These are phyloP conservation scores for Anthostomella pinea DNA, from an alignment of 2,329 filamentous ascomycete species.

Conservation along the genomic window DNA sequence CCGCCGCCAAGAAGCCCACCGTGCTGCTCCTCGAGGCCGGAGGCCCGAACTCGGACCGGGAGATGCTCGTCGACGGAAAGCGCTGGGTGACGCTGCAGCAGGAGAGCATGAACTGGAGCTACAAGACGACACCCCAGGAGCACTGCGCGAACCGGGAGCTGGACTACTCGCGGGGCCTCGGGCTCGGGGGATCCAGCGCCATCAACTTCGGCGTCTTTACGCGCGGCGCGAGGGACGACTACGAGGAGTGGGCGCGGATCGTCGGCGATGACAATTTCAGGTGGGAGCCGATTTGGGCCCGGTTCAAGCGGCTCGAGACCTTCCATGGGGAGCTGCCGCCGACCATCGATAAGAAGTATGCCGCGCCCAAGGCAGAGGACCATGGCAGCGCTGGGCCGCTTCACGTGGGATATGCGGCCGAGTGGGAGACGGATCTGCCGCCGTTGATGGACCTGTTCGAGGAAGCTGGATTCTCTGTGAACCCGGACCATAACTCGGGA, in stretches of 20 bases:
- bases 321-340: constrained; percentile 44
- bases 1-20: constrained; percentile 42
- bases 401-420: constrained; percentile 44
- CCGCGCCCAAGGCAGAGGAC: constrained; percentile 39
- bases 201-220: constrained; percentile 56
- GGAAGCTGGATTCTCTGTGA: constrained; percentile 45
- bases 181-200: constrained; percentile 49
- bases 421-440: constrained; percentile 48
- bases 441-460: constrained; percentile 46
- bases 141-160: constrained; percentile 42
- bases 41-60: constrained; percentile 42
- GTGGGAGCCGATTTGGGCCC: constrained; percentile 51
- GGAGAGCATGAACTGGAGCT: constrained; percentile 49
- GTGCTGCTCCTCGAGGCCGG: constrained; percentile 64
- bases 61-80: constrained; percentile 50
- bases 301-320: constrained; percentile 52
- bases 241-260: constrained; percentile 56
- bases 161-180: constrained; percentile 48
- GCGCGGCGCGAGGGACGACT: constrained; percentile 57
- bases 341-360: constrained; percentile 43
- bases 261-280: constrained; percentile 53
- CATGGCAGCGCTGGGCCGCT: constrained; percentile 51
- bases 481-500: constrained; percentile 56
- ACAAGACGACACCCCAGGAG: constrained; percentile 47
- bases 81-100: constrained; percentile 52